These are phyloP conservation scores for Cystobasidium tubakii DNA, from an alignment of 768 basidiomycete genomes.

Conservation along the genomic window DNA sequence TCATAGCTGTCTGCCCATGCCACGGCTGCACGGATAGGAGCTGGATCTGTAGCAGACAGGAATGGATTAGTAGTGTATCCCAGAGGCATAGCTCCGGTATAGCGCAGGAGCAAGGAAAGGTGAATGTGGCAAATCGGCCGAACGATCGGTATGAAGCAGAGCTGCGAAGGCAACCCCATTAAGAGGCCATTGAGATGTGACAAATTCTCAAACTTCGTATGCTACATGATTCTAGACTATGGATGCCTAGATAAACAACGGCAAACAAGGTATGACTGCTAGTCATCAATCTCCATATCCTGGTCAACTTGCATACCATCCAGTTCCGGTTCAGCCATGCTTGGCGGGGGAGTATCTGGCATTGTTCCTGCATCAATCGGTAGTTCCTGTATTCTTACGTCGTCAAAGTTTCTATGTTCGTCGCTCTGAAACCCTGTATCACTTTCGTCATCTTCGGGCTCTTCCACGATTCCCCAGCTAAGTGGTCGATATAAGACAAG, in stretches of 20 bases:
- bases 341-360: neutral
- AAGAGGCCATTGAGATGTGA: too few relatives aligned
- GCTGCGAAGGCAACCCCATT: constrained; percentile 1
- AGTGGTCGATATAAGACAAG: constrained; percentile 26
- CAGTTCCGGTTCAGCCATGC: neutral
- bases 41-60: constrained; percentile 17
- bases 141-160: neutral
- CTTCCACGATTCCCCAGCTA: constrained; percentile 13
- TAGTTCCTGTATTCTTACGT: neutral
- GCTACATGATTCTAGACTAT: too few relatives aligned
- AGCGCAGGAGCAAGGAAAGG: neutral
- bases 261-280: too few relatives aligned
- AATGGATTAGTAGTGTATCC: constrained; percentile 5
- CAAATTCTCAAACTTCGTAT: too few relatives aligned
- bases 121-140: neutral
- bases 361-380: neutral
- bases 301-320: constrained; percentile 21
- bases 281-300: neutral
- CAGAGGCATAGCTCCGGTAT: neutral
- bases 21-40: constrained; percentile 7
- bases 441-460: neutral
- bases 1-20: constrained; percentile 20
- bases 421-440: neutral
- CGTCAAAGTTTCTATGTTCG: neutral
- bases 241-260: too few relatives aligned